These are phyloP conservation scores for Brassica napus DNA, from an alignment of 345 rosid genomes.

Conservation along the genomic window DNA sequence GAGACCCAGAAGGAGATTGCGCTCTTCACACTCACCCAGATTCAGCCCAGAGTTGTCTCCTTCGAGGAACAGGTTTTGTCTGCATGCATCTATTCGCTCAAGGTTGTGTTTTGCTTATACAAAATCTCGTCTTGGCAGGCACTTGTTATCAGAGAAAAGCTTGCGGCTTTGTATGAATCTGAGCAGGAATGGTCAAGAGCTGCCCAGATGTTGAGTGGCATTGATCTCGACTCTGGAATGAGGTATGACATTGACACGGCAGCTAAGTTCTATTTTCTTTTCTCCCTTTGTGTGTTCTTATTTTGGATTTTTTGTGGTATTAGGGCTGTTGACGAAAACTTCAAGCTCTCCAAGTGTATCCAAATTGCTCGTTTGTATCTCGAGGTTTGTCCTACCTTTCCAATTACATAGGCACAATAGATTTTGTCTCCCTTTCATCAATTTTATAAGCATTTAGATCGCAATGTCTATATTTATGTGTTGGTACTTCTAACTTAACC, in stretches of 20 bases:
- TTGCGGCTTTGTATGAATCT: conserved; percentile 86
- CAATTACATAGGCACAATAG: neutral
- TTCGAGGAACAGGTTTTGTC: conserved; percentile 90
- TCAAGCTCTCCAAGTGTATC: conserved; percentile 88
- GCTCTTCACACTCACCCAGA: conserved; percentile 81
- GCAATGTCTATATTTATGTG: neutral
- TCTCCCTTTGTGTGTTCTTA: neutral
- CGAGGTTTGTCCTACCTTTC: conserved; percentile 58
- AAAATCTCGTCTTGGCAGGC: conserved; percentile 46
- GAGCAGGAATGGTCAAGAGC: conserved; percentile 97
- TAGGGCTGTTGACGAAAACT: conserved; percentile 87
- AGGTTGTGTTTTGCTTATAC: neutral
- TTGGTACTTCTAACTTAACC: neutral
- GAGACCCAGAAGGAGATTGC: conserved; percentile 91
- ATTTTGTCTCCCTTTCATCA: conserved; percentile 11
- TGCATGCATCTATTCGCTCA: neutral
- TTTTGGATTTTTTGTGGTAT: conserved; percentile 29
- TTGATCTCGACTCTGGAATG: conserved; percentile 94
- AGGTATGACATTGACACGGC: conserved; percentile 50
- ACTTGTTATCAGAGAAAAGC: conserved; percentile 88
- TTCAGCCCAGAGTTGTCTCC: conserved; percentile 97
- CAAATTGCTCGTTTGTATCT: conserved; percentile 96
- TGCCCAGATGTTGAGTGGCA: conserved; percentile 98
- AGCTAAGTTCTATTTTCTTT: neutral
- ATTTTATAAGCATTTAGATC: neutral